Evolutionary conservation across 2,329 filamentous ascomycete species (phyloP).

Genomic region (Aspergillus eucalypticola): DNA sequence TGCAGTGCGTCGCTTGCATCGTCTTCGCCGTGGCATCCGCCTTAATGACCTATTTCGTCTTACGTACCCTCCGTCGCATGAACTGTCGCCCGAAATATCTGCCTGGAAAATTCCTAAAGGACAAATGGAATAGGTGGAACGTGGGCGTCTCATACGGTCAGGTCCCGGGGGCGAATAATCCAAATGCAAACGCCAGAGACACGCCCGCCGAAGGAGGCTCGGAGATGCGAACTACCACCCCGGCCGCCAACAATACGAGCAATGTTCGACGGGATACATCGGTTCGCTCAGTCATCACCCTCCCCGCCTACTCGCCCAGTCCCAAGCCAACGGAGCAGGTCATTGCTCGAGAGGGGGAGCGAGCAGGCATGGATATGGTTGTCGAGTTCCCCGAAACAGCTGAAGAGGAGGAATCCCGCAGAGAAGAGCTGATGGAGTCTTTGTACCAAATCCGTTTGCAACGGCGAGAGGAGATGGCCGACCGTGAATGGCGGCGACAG

Average conservation of each 20-base stretch:
- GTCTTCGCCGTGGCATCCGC: slow-evolving; percentile 35
- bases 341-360: slow-evolving; percentile 84
- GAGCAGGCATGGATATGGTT: slow-evolving; percentile 87
- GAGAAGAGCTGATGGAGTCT: slow-evolving; percentile 90
- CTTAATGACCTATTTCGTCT: slow-evolving; percentile 35
- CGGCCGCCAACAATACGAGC: slow-evolving; percentile 23
- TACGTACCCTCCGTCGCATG: slow-evolving; percentile 46
- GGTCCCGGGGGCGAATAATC: slow-evolving; percentile 30
- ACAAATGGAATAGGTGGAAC: slow-evolving; percentile 54
- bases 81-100: slow-evolving; percentile 54
- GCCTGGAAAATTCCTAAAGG: slow-evolving; percentile 53
- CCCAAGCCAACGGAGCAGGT: slow-evolving; percentile 77
- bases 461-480: slow-evolving; percentile 71
- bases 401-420: slow-evolving; percentile 74
- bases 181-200: slow-evolving; percentile 26
- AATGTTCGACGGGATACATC: slow-evolving; percentile 78
- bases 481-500: slow-evolving; percentile 73
- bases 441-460: slow-evolving; percentile 85
- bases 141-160: slow-evolving; percentile 46
- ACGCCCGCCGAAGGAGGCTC: slow-evolving; percentile 29
- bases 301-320: slow-evolving; percentile 78
- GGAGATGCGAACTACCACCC: slow-evolving; percentile 28
- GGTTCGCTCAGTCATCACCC: slow-evolving; percentile 88
- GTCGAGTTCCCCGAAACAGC: slow-evolving; percentile 78
- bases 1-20: slow-evolving; percentile 31